A percentile compares a stretch with the other conserved stretches of the same genome.
phyloP scores from a whole-genome alignment of 331 rosid genomes.

The Rosa hybrid region DNA sequence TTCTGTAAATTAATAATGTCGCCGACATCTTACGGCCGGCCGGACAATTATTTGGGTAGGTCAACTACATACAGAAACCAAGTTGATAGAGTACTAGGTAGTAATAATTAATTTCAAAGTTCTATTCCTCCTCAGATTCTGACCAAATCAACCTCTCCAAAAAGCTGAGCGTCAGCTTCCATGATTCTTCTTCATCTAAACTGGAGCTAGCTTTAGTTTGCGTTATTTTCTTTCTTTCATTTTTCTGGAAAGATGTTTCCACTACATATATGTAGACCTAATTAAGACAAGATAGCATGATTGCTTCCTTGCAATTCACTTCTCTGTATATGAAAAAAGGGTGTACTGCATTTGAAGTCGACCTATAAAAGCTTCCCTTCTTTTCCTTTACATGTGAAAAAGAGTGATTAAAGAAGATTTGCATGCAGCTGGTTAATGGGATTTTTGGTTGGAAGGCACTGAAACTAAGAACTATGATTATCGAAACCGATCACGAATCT shows the following conservation, averaged over 20 bases:
- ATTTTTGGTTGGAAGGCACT: slow-evolving; percentile 19
- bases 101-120: neutral
- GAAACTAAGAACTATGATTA: neutral
- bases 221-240: neutral
- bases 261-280: neutral
- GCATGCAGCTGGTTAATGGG: neutral
- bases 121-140: neutral
- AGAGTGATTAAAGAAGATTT: neutral
- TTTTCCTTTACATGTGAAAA: neutral
- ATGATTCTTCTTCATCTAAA: neutral
- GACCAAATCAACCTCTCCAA: neutral
- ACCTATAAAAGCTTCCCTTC: neutral
- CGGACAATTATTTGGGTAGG: neutral
- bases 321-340: neutral
- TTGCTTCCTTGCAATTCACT: neutral
- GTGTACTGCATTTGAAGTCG: neutral
- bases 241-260: neutral
- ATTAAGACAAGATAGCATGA: neutral
- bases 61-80: neutral
- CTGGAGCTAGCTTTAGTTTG: neutral
- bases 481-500: neutral
- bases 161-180: neutral
- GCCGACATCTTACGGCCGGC: neutral
- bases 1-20: neutral
- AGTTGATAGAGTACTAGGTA: neutral